These are phyloP conservation scores for Podila epicladia DNA, from an alignment of 192 early-diverging fungal species.

Conservation along the genomic window DNA sequence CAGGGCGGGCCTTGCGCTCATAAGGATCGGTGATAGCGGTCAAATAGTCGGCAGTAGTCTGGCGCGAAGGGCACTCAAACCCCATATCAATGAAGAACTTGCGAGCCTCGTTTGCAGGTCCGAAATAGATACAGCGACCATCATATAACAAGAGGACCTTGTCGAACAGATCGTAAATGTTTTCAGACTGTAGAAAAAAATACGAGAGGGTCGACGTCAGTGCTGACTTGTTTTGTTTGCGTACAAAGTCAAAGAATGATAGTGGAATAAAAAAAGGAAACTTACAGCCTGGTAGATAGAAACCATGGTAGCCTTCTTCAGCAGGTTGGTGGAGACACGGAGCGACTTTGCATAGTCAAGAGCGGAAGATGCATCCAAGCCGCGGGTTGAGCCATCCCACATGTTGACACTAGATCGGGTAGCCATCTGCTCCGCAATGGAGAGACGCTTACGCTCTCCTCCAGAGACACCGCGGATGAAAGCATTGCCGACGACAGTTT, in stretches of 20 bases:
- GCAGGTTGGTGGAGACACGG: slow-evolving; percentile 77
- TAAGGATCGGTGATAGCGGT: slow-evolving; percentile 74
- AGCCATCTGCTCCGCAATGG: slow-evolving; percentile 81
- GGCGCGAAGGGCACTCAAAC: slow-evolving; percentile 68
- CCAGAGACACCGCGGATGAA: slow-evolving; percentile 80
- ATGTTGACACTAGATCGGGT: slow-evolving; percentile 62
- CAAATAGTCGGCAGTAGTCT: slow-evolving; percentile 79
- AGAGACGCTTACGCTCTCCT: slow-evolving; percentile 82
- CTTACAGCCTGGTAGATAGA: slow-evolving; percentile 79
- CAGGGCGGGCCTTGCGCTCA: slow-evolving; percentile 62
- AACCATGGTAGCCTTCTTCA: slow-evolving; percentile 70
- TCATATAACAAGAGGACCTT: slow-evolving; percentile 73
- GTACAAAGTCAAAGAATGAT: background rate
- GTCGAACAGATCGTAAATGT: slow-evolving; percentile 80
- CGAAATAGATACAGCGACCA: slow-evolving; percentile 76
- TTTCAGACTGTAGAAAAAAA: slow-evolving; percentile 64
- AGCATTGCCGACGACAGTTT: slow-evolving; percentile 80
- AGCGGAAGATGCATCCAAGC: slow-evolving; percentile 85
- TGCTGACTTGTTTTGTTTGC: background rate
- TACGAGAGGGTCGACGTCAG: background rate
- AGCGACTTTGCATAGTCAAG: slow-evolving; percentile 84
- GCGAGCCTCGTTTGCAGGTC: slow-evolving; percentile 65
- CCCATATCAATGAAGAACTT: slow-evolving; percentile 72
- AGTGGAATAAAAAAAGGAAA: slow-evolving; percentile 37
- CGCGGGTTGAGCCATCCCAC: slow-evolving; percentile 80